Evolutionary conservation across 495 filamentous ascomycete species (phyloP), one percentile per base, ranked within the genome.

Genomic region (Podospora comata): DNA sequence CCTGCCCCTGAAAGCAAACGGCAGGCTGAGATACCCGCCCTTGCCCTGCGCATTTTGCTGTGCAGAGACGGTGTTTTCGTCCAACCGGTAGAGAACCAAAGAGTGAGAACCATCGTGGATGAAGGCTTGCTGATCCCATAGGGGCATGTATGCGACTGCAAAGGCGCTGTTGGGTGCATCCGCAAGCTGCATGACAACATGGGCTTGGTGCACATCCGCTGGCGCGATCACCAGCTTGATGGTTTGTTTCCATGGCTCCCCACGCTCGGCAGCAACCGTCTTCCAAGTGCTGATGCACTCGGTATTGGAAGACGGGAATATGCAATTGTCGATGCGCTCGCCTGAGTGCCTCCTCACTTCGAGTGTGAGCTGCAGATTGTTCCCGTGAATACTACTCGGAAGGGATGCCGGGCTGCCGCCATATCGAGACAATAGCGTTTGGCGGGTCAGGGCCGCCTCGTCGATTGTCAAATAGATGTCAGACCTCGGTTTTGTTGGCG

Each of bases 71-170:
- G 94, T 97, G 70, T 88, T 84, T 74, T 97, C 97, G 72, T 98
- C 95, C 71, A 97, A 90, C 64, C 89, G 88, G 78, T 99, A 96
- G 19, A 99, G 79, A 6, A 96, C 73, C 32, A 98, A 79, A 4
- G 86, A 87, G 77, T 98, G 96, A 56, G 86, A 79, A 0, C 93
- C 95, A 75, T 99, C 94, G 63, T 89, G 85, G 58, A 97, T 86
- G 74, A 99, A 98, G 3, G 96, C 94, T 64, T 93, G 89, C 6
- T 92, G 87, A 44, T 92, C 90, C 96, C 96, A 98, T 0, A 99
- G 82, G 0, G 96, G 95, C 84, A 99, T 89, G 86, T 93, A 94
- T 15, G 90, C 90, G 48, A 97, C 84, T 18, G 95, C 94, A 74
- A 97, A 96, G 0, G 95, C 92, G 56, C 90, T 90, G 62, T 89